Percentiles rank a stretch among this genome's conserved stretches.
Conservation (phyloP, 2,329 filamentous ascomycete genomes). For the Aspergillus intermedius region DNA sequence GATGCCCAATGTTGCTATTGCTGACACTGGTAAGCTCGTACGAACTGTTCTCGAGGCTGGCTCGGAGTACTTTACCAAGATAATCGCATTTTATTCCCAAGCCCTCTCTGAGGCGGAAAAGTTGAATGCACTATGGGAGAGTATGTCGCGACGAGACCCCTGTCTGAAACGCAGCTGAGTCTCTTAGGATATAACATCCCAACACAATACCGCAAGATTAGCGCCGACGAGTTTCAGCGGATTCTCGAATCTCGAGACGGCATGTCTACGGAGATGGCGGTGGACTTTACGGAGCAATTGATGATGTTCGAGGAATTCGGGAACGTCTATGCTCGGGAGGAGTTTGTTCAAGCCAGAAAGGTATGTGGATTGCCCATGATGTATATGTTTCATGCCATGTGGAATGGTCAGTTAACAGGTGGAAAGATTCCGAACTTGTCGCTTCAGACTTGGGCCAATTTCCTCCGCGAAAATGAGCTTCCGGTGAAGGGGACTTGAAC, state of each 20-base stretch:
- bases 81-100: slow-evolving; percentile 7
- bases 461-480: background rate
- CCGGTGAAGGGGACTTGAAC: background rate
- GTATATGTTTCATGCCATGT: no score
- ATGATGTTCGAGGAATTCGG: slow-evolving; percentile 9
- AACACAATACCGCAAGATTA: background rate
- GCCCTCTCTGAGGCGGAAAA: slow-evolving; percentile 8
- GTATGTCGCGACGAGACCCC: background rate
- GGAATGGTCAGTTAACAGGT: background rate
- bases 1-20: slow-evolving; percentile 6
- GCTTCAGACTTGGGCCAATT: background rate
- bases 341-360: slow-evolving; percentile 4
- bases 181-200: background rate
- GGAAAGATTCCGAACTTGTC: background rate
- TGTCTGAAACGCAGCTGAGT: background rate
- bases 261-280: slow-evolving; percentile 5
- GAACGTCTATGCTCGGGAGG: slow-evolving; percentile 6
- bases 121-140: slow-evolving; percentile 1
- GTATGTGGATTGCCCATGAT: slow-evolving; percentile 1
- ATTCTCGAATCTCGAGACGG: slow-evolving; percentile 5
- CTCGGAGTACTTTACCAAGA: slow-evolving; percentile 4
- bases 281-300: slow-evolving; percentile 10
- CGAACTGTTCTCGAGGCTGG: slow-evolving; percentile 2
- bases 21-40: slow-evolving; percentile 6
- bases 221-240: slow-evolving; percentile 4